phyloP scores from a whole-genome alignment of 305 asterid genomes.

The Euphrasia arctica region DNA sequence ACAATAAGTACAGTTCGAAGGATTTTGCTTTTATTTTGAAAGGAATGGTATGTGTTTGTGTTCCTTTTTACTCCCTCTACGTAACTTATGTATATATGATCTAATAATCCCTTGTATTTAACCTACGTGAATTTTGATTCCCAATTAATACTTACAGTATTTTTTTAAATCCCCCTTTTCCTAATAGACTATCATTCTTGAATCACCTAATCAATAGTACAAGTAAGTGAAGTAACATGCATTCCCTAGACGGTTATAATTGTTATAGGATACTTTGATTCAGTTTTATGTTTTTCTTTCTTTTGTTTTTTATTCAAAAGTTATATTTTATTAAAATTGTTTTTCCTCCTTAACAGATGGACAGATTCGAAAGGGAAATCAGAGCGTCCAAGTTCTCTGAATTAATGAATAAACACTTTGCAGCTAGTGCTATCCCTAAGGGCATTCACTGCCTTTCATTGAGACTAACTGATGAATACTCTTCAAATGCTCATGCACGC shows the following conservation, averaged over 20 bases:
- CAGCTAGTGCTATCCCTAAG: conserved; percentile 92
- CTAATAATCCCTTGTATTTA: conserved; percentile 5
- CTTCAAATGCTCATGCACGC: conserved; percentile 98
- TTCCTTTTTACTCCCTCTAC: conserved; percentile 12
- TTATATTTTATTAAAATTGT: conserved; percentile 14
- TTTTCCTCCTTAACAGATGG: conserved; percentile 60
- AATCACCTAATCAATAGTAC: not conserved
- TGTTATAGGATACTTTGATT: not conserved
- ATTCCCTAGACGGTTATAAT: conserved; percentile 6
- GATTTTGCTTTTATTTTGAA: conserved; percentile 87
- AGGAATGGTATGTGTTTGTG: conserved; percentile 74
- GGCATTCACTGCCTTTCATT: conserved; percentile 90
- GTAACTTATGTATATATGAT: not conserved
- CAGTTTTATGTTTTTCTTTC: conserved; percentile 11
- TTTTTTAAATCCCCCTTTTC: conserved; percentile 9
- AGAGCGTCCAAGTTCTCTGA: conserved; percentile 84
- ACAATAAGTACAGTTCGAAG: conserved; percentile 68
- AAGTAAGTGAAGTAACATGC: conserved; percentile 13
- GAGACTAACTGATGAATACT: conserved; percentile 93
- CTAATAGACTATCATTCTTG: conserved; percentile 40
- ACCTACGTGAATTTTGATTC: conserved; percentile 9
- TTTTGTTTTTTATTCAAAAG: conserved; percentile 17
- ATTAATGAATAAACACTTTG: conserved; percentile 90
- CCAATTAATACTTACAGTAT: not conserved
- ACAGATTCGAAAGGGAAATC: conserved; percentile 84